Evolutionary conservation across 2,329 filamentous ascomycete genomes (phyloP), one percentile per base, ranked within the genome.

Genomic region (Chalara sp.): DNA sequence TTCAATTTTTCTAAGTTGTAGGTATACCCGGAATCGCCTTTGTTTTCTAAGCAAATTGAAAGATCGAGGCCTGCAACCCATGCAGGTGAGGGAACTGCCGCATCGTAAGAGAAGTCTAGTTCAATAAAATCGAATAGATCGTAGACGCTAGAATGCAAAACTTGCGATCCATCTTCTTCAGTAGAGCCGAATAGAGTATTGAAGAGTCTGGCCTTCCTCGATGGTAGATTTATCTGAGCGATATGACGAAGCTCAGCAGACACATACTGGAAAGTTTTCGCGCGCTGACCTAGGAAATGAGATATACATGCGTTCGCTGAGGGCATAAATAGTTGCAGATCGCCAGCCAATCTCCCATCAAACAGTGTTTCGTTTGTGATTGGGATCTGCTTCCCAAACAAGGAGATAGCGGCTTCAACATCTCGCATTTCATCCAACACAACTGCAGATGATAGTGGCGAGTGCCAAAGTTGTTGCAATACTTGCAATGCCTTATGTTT

Each of bases 91-190:
- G 83, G 81, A 2, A 78, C 67, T 2, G 76, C 63, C 5, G 72
- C 66, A 42, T 70, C 61, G 10, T 68, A 63, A 51, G 68, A 66
- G 1, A 83, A 73, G 45, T 80, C 75, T 8, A 86, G 68, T 54
- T 87, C 83, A 53, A 93, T 79, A 62, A 97, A 97, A 68, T 99
- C 93, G 61, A 95, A 93, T 28, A 97, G 76, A 57, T 96, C 90
- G 62, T 97, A 96, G 6, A 97, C 79, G 4, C 87, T 90, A 1
- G 85, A 78, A 52, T 89, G 86, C 31, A 71, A 53, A 37, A 86
- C 72, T 5, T 81, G 73, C 49, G 87, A 80, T 45, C 85, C 84
- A 52, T 80, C 81, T 11, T 85, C 79, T 13, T 83, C 72, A 6
- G 89, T 81, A 41, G 86, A 83, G 5, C 93, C 93, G 42, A 91